phyloP scores from a whole-genome alignment of 208 protist genomes.

The Crithidia thermophila region DNA sequence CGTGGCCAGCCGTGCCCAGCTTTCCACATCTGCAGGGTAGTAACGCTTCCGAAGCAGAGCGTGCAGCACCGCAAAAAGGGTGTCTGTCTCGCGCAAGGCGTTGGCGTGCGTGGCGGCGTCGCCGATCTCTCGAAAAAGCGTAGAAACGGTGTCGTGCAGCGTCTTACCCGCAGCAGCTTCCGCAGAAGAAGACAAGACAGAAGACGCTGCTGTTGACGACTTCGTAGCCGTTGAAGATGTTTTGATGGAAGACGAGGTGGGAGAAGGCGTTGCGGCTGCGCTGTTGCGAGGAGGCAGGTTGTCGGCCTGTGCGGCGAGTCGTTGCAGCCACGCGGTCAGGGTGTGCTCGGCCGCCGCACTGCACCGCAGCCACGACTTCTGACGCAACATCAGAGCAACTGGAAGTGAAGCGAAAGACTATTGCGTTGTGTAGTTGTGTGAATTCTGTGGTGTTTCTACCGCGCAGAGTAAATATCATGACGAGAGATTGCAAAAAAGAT shows the following conservation, averaged over 20 bases:
- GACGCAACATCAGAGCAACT: constrained; percentile 31
- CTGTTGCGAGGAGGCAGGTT: not conserved
- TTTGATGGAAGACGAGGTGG: not conserved
- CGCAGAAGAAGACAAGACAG: not conserved
- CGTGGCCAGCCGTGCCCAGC: constrained; percentile 55
- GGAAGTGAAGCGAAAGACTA: too few species aligned
- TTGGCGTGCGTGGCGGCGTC: constrained; percentile 37
- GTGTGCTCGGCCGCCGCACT: constrained; percentile 31
- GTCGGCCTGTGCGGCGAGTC: constrained; percentile 40
- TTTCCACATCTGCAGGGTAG: constrained; percentile 25
- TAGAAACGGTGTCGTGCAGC: not conserved
- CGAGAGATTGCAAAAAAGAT: too few species aligned
- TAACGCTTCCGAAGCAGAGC: constrained; percentile 35
- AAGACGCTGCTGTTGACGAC: not conserved
- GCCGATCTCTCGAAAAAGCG: constrained; percentile 56
- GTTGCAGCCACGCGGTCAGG: constrained; percentile 32
- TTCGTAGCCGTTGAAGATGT: not conserved
- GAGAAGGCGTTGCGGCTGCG: not conserved
- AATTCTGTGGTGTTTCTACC: too few species aligned
- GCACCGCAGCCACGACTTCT: constrained; percentile 5
- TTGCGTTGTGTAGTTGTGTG: too few species aligned
- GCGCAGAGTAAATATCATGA: too few species aligned
- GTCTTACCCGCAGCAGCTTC: not conserved
- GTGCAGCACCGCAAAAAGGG: constrained; percentile 49
- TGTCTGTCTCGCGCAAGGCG: constrained; percentile 72